phyloP scores from a whole-genome alignment of 2,329 filamentous ascomycete species.

The Helminthosporium solani region DNA sequence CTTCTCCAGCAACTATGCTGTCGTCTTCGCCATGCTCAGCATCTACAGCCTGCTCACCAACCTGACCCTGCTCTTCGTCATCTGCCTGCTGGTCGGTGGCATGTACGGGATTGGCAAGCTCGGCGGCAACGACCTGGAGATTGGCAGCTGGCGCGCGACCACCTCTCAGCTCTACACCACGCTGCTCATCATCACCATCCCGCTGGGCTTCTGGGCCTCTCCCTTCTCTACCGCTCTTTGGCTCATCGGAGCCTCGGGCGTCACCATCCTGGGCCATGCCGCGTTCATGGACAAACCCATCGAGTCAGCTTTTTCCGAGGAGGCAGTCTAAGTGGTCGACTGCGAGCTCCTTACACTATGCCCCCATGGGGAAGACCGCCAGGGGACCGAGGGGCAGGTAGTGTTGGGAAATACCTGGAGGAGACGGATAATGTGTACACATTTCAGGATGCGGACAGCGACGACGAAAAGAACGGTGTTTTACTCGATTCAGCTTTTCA shows the following conservation, averaged over 20 bases:
- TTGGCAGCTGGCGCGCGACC: conserved; percentile 79
- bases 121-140: conserved; percentile 80
- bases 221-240: conserved; percentile 85
- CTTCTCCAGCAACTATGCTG: conserved; percentile 98
- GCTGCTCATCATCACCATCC: conserved; percentile 78
- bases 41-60: conserved; percentile 95
- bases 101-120: conserved; percentile 92
- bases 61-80: conserved; percentile 82
- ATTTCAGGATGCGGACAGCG: conserved; percentile 67
- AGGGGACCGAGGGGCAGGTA: conserved; percentile 65
- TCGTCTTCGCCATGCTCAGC: conserved; percentile 90
- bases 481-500: conserved; percentile 43
- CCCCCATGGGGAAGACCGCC: conserved; percentile 99
- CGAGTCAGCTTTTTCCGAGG: conserved; percentile 99
- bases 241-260: conserved; percentile 93
- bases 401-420: conserved; percentile 52
- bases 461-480: conserved; percentile 52
- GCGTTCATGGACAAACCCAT: conserved; percentile 97
- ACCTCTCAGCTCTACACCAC: conserved; percentile 93
- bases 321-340: conserved; percentile 99
- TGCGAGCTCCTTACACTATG: conserved; percentile 92
- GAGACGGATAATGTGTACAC: conserved; percentile 49
- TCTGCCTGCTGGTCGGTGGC: conserved; percentile 80
- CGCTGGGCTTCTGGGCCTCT: conserved; percentile 80
- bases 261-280: conserved; percentile 92